Evolutionary conservation across 441 rosid genomes (phyloP), one percentile per base, ranked within the genome.

Genomic region (Gossypium davidsonii): DNA sequence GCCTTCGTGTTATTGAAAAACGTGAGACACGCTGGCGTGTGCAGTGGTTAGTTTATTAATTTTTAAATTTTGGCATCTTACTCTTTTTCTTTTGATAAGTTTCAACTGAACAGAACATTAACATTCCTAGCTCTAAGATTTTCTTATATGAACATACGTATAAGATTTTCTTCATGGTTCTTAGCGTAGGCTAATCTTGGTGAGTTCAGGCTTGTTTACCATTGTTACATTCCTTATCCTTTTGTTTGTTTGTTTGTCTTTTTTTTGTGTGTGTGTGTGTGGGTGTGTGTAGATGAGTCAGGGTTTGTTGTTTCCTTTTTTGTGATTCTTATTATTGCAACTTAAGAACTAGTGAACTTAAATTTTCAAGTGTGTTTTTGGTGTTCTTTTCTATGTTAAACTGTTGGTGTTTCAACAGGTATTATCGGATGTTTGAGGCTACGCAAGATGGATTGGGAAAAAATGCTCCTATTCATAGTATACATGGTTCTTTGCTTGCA

Each of bases 1-100:
- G 98, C 81, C 99, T 96, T 82, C 91, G 91, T 78, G 99, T 96
- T 79, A 91, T 96, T 76, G 99, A 96, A 87, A 93, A 92, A 81
- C 95, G 98, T 18, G 99, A 96, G 87, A 96, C 99, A 60, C 97
- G 99, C 2, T 96, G 98, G 99, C 93, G 98, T 59, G 99, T 96
- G 77, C 99, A 96, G 51, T 93, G 99, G 99, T 96, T 70, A 64
- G 90, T 87, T 96, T 70, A 58, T 88, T 86, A 56, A 51, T 20
- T 69, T 28, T 23, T 60, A 23, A 62, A 44, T 48, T 57, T 37
- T 71, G 74, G n/a, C 10, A 63, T 48, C 55, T n/a, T 28, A 42
- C 31, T 46, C 62, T n/a, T 44, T 44, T 65, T 46, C 59, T 61
- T 71, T 39, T 76, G 37, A 26, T 56, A 58, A 60, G 18, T 63